Evolutionary conservation across 2,329 filamentous ascomycete genomes (phyloP).

Genomic region (Sclerotinia spermophila): DNA sequence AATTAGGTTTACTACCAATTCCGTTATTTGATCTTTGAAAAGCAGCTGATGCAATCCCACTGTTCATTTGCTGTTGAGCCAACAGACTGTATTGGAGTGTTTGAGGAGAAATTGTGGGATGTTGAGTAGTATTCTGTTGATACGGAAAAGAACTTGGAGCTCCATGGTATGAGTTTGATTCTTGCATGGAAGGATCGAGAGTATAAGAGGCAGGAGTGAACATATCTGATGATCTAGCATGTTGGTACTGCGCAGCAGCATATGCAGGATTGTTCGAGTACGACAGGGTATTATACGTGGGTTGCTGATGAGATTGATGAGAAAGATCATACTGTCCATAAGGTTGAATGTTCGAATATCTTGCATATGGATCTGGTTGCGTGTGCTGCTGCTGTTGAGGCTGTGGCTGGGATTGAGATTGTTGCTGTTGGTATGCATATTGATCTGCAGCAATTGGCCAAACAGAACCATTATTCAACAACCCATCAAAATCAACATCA

Average conservation of each 20-base stretch:
- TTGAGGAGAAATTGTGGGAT: conserved; percentile 34
- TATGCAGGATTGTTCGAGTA: conserved; percentile 34
- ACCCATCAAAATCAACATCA: conserved; percentile 33
- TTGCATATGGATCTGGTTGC: conserved; percentile 27
- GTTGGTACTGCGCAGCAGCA: conserved; percentile 29
- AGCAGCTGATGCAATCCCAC: conserved; percentile 19
- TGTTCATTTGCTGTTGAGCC: conserved; percentile 26
- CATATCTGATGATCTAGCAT: conserved; percentile 29
- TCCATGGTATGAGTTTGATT: conserved; percentile 26
- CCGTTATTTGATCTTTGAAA: conserved; percentile 27
- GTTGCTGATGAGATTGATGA: conserved; percentile 31
- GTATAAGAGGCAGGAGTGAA: conserved; percentile 28
- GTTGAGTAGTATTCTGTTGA: conserved; percentile 22
- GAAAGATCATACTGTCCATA: conserved; percentile 29
- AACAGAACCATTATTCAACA: conserved; percentile 26
- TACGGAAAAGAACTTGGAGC: conserved; percentile 32
- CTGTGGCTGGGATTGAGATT: conserved; percentile 3
- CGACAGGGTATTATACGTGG: conserved; percentile 25
- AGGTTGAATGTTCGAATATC: conserved; percentile 26
- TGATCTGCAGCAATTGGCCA: conserved; percentile 29
- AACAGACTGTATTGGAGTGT: conserved; percentile 33
- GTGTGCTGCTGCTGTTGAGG: conserved; percentile 5
- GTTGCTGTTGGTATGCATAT: conserved; percentile 27
- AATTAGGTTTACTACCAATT: conserved; percentile 20
- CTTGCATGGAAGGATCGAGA: conserved; percentile 33